Base-by-base conservation (phyloP, 371 early-diverging fungal genomes). In the Mucor saturninus region DNA sequence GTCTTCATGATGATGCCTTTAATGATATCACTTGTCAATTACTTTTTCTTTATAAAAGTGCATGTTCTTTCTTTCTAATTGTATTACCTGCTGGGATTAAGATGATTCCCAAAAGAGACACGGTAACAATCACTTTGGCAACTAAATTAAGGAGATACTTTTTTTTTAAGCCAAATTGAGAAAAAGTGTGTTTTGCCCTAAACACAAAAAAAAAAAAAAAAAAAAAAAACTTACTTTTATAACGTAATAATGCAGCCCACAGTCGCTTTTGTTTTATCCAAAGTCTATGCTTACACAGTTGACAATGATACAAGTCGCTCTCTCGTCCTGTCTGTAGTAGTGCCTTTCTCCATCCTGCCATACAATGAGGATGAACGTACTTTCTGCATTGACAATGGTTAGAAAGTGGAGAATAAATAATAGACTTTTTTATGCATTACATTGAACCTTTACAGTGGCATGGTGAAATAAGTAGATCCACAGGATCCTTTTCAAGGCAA, bases 361-460 rank as follows among this genome's bases (percentile, higher is more conserved):
- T 73, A 39, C 86, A 86, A 43, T 71, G 72, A n/a, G 80, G 71
- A 64, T 86, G 86, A 21, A 86, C 83, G 56, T 81, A 86, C 68
- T 86, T 86, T 40, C 81, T 81, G 46, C 21, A 21, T 21, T 21
- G 21, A 21, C 21, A 21, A 21, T 21, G 21, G 21, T 21, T 21
- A 21, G 21, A 21, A 21, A 21, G 21, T 21, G 21, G 21, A 21
- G 21, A 21, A 21, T 21, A 21, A 21, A 21, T 21, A 21, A 21
- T 4, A 15, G 6, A 15, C 6, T 15, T 4, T 5, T 11, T 7
- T 30, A 14, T 51, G 32, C 26, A 54, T 70, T 76, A 76, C 81
- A 84, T 84, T 26, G 86, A 80, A 30, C 86, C 86, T 67, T 80
- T 80, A 58, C 86, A 86, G 15, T 73, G 73, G 62, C 86, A 86